Evolutionary conservation across 805 yeast genomes (phyloP).

Genomic region (Priceomyces carsonii): DNA sequence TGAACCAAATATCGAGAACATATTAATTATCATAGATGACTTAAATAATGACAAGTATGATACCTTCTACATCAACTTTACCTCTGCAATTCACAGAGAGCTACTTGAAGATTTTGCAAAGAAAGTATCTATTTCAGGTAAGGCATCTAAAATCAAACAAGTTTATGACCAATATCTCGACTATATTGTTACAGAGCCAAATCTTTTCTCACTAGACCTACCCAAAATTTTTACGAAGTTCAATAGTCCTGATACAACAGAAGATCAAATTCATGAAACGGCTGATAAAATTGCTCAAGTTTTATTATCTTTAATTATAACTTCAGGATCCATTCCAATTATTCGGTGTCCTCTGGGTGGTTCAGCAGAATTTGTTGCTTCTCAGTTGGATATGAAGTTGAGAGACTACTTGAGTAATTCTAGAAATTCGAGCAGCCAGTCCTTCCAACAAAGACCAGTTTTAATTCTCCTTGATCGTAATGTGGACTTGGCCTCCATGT

Average conservation of each 20-base stretch:
- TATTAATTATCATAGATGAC: constrained; percentile 69
- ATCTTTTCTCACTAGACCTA: constrained; percentile 77
- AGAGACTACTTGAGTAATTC: constrained; percentile 84
- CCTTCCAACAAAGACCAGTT: constrained; percentile 62
- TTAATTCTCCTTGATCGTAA: constrained; percentile 83
- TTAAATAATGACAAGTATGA: constrained; percentile 75
- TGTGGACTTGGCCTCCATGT: constrained; percentile 89
- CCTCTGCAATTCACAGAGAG: constrained; percentile 74
- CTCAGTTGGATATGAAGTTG: constrained; percentile 76
- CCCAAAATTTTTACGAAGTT: constrained; percentile 64
- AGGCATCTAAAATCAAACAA: constrained; percentile 73
- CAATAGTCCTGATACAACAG: constrained; percentile 71
- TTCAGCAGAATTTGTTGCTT: constrained; percentile 93
- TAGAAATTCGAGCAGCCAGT: constrained; percentile 24
- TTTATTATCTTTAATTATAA: constrained; percentile 73
- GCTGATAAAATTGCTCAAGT: constrained; percentile 80
- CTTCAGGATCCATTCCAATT: constrained; percentile 80
- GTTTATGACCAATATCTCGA: constrained; percentile 94
- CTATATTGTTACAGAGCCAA: constrained; percentile 90
- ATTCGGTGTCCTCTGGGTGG: constrained; percentile 91
- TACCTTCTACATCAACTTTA: constrained; percentile 80
- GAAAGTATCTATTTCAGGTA: constrained; percentile 70
- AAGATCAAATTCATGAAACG: constrained; percentile 65
- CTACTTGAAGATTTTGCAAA: constrained; percentile 87
- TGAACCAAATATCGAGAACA: constrained; percentile 80